A percentile compares a stretch with the other conserved stretches of the same genome.
These are phyloP conservation scores for Bretschneidera sinensis DNA, from an alignment of 345 rosid genomes.

Conservation along the genomic window DNA sequence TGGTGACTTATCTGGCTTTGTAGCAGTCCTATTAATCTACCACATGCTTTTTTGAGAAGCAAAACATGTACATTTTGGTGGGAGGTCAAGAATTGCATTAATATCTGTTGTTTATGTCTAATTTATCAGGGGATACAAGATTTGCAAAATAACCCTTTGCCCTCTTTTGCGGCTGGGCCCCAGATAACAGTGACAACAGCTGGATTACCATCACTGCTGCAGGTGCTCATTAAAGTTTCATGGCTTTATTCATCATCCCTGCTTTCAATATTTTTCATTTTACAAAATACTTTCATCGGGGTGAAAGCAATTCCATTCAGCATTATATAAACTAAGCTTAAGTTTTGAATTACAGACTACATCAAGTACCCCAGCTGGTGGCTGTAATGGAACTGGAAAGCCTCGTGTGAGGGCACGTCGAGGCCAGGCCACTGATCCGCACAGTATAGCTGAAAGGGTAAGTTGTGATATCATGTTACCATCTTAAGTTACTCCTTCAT, in stretches of 20 bases:
- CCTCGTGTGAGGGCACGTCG: conserved; percentile 55
- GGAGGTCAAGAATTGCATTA: conserved; percentile 2
- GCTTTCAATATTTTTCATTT: too few species aligned
- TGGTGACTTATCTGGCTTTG: neutral
- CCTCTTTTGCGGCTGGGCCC: conserved; percentile 18
- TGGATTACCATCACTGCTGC: conserved; percentile 20
- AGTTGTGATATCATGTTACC: neutral
- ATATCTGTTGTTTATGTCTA: neutral
- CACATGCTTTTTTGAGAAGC: neutral
- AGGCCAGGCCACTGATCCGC: conserved; percentile 73
- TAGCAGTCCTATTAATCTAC: neutral
- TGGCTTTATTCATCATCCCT: neutral
- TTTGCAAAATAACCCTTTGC: conserved; percentile 15
- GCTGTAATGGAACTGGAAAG: conserved; percentile 30
- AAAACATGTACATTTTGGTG: too few species aligned
- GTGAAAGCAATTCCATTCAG: conserved; percentile 6
- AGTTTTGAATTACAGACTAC: conserved; percentile 21
- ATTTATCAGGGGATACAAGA: conserved; percentile 32
- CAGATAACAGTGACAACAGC: conserved; percentile 8
- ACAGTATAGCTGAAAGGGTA: conserved; percentile 68
- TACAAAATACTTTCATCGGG: too few species aligned
- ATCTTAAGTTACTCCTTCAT: neutral
- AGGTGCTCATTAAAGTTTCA: conserved; percentile 19
- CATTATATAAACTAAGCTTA: conserved; percentile 2
- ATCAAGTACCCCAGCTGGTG: conserved; percentile 20